These are phyloP conservation scores for Capsicum chinense DNA, from an alignment of 257 asterid genomes.

Conservation along the genomic window DNA sequence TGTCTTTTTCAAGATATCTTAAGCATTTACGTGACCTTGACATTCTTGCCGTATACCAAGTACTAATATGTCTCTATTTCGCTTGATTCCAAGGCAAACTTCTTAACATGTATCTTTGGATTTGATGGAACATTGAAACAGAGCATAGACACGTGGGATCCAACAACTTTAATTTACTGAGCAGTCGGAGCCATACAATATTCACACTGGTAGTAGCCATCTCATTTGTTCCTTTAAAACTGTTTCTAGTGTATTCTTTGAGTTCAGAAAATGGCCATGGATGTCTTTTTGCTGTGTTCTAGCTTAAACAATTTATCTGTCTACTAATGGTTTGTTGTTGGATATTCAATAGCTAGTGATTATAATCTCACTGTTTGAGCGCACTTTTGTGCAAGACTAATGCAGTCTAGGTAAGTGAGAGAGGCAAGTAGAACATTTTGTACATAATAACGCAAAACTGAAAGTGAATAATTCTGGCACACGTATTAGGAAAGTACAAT, in stretches of 20 bases:
- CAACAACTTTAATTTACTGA: slow-evolving; percentile 79
- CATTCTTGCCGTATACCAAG: slow-evolving; percentile 13
- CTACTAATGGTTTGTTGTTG: neutral
- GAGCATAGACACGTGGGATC: slow-evolving; percentile 49
- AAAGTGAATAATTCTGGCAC: slow-evolving; percentile 6
- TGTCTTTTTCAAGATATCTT: neutral
- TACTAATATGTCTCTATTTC: slow-evolving; percentile 21
- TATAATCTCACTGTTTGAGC: neutral
- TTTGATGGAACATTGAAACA: slow-evolving; percentile 45
- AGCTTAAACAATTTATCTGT: neutral
- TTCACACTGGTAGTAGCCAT: slow-evolving; percentile 71
- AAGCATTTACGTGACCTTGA: slow-evolving; percentile 14
- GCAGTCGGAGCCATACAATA: slow-evolving; percentile 97
- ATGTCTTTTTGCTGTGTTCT: slow-evolving; percentile 8
- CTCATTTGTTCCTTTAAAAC: slow-evolving; percentile 18
- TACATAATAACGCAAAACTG: neutral
- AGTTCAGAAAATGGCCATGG: slow-evolving; percentile 5
- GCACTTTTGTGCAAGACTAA: neutral
- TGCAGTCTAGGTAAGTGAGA: neutral
- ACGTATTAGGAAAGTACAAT: neutral
- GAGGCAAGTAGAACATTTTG: slow-evolving; percentile 3
- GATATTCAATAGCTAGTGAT: neutral
- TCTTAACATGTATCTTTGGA: slow-evolving; percentile 24
- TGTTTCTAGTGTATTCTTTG: slow-evolving; percentile 15
- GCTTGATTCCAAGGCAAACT: neutral